Conservation (phyloP, 23 red algal genomes). For the Gracilaria gracilis region DNA sequence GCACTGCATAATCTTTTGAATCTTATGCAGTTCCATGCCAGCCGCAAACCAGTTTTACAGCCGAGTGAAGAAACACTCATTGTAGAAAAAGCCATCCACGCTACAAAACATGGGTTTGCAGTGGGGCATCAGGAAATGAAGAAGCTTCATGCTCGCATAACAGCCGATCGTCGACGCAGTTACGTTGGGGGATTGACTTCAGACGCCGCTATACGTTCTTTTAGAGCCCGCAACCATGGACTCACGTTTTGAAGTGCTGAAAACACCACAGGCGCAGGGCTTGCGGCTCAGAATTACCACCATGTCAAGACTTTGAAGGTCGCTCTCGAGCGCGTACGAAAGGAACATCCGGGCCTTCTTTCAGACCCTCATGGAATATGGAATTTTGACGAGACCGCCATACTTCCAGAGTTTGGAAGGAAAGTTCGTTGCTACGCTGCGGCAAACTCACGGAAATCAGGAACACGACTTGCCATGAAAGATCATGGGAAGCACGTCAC, state of each 20-base stretch:
- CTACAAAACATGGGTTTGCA: background rate
- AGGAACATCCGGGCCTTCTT: slow-evolving; percentile 7
- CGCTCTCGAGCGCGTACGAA: background rate
- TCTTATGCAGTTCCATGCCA: background rate
- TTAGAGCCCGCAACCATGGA: background rate
- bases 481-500: slow-evolving; percentile 12
- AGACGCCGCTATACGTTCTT: background rate
- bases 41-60: background rate
- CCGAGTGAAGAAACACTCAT: background rate
- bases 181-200: background rate
- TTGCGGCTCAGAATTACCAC: background rate
- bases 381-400: slow-evolving; percentile 34
- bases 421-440: background rate
- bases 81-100: background rate
- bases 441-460: background rate
- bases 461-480: background rate
- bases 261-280: slow-evolving; percentile 7
- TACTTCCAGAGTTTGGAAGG: background rate
- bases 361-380: background rate
- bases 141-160: background rate
- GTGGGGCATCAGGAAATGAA: background rate
- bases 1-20: background rate
- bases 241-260: background rate
- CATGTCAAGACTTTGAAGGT: slow-evolving; percentile 12
- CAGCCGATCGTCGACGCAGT: background rate